Evolutionary conservation across 768 basidiomycete species (phyloP), one percentile per base, ranked within the genome.

Genomic region (Gyrodon lividus): DNA sequence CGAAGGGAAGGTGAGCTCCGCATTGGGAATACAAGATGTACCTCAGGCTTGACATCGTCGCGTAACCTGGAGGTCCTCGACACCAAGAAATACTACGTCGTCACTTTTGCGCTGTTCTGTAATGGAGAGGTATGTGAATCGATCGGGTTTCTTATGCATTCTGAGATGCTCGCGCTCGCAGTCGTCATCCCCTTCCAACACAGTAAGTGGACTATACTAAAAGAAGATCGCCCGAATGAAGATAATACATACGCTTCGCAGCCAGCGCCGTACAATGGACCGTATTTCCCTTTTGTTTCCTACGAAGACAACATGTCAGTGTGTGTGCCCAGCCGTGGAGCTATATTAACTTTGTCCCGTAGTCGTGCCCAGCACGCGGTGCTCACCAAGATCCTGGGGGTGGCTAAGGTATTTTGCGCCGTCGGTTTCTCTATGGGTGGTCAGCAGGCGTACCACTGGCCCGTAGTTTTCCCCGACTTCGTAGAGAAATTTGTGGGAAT

Each of bases 181-280:
- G 80, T 84, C 81, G 0, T 83, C 81, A 16, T 83, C 82, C 24
- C 81, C 82, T 22, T 83, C 81, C 0, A 83, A 82, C 58, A 82
- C 63, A n/a, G 64, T 64, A 38, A 42, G 62, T 50, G 39, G 13
- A 12, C 12, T n/a, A 6, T 43, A 16, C 6, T 2, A 46, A 2
- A 5, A 22, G 6, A 13, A 22, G 6, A 13, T 5, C 26, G 14
- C 23, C 13, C 2, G 28, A 28, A 44, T 23, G 31, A 41, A 43
- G n/a, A 20, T 53, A 34, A 44, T 2, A 17, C 7, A 33, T 46
- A 16, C 31, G 17, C 17, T 40, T 16, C 13, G 22, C 39, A 83
- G 82, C 76, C 80, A 2, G 59, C 67, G 7, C 82, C 82, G 2
- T 79, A 81, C 64, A 81, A 82, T 43, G 82, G 82, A 0, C 79